Conservation (phyloP, 2,329 filamentous ascomycete species). For the Fusarium nanum region DNA sequence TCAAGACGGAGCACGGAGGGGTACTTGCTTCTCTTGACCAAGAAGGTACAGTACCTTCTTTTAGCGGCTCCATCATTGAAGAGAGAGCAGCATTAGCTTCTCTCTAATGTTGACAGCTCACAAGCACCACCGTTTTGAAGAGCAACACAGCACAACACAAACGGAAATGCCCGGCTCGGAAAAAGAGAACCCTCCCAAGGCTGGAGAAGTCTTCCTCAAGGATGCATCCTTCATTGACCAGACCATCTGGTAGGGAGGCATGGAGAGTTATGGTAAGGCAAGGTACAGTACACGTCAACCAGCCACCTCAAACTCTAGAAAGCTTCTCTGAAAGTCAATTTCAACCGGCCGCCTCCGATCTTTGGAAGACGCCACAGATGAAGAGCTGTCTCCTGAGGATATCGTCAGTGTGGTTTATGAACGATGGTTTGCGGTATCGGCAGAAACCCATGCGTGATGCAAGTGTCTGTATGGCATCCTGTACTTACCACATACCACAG, state of each 20-base stretch:
- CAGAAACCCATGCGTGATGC: background rate
- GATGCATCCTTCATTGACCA: background rate
- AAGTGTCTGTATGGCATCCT: background rate
- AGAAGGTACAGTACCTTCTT: background rate
- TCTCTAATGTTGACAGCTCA: slow-evolving; percentile 24
- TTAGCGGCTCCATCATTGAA: slow-evolving; percentile 7
- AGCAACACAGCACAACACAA: background rate
- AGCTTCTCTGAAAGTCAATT: slow-evolving; percentile 35
- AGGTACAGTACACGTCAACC: slow-evolving; percentile 8
- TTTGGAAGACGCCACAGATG: background rate
- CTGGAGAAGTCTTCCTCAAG: background rate
- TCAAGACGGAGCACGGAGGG: slow-evolving; percentile 3
- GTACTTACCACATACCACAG: background rate
- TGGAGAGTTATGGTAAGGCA: background rate
- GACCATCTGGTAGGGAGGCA: background rate
- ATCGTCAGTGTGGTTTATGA: background rate
- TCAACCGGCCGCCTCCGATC: slow-evolving; percentile 27
- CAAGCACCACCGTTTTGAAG: slow-evolving; percentile 8
- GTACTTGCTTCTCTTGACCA: slow-evolving; percentile 10
- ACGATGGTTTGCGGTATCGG: background rate
- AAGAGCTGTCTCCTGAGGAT: background rate
- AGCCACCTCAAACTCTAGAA: slow-evolving; percentile 25
- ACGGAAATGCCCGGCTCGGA: slow-evolving; percentile 8
- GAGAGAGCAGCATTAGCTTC: slow-evolving; percentile 1
- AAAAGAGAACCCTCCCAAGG: background rate